phyloP scores from a whole-genome alignment of 192 early-diverging fungal genomes.

The Backusella luteola region DNA sequence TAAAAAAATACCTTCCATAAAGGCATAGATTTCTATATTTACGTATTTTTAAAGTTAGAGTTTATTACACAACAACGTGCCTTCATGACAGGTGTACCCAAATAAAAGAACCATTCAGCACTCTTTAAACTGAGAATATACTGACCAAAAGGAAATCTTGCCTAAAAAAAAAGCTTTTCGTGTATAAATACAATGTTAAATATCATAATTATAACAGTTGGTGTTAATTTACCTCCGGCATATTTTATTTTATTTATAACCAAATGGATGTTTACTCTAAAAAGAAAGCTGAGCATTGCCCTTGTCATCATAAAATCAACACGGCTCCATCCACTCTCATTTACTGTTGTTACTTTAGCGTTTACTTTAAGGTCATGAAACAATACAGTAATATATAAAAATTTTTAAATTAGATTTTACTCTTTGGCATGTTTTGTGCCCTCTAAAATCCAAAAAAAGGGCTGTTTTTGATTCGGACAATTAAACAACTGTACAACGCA shows the following conservation, averaged over 20 bases:
- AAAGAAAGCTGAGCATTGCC: not conserved
- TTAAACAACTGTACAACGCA: not conserved
- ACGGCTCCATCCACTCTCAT: no score
- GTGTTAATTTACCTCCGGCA: not conserved
- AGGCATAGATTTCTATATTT: not conserved
- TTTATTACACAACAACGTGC: not conserved
- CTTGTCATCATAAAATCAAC: not conserved
- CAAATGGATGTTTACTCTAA: not conserved
- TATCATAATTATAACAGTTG: not conserved
- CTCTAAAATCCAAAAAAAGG: not conserved
- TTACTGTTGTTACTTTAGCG: no score
- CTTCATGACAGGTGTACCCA: not conserved
- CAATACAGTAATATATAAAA: not conserved
- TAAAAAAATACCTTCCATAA: not conserved
- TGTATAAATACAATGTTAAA: not conserved
- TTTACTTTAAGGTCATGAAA: not conserved
- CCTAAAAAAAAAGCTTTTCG: not conserved
- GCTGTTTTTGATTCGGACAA: conserved; percentile 3
- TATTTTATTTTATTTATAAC: not conserved
- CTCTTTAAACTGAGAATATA: not conserved
- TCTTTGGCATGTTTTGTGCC: not conserved
- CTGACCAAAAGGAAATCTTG: not conserved
- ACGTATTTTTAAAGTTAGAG: not conserved
- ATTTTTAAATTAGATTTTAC: not conserved
- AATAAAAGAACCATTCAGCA: not conserved